A percentile compares a stretch with the other conserved stretches of the same genome.
Conservation (phyloP, 2,329 filamentous ascomycete species). For the Ascochyta koolunga region DNA sequence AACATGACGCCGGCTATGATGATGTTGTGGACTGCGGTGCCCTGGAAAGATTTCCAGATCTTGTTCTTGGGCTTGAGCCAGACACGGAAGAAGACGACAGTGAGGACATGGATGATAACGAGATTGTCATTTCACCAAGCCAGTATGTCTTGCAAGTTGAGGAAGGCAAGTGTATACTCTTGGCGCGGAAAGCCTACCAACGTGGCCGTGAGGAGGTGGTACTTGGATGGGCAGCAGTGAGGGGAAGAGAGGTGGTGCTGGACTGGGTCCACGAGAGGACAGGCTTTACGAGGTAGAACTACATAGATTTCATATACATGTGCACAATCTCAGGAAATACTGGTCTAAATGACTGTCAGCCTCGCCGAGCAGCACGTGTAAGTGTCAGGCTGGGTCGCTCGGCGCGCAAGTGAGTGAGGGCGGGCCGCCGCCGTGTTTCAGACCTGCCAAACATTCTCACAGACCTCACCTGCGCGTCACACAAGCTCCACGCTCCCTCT, state of each 20-base stretch:
- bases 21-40: slow-evolving; percentile 21
- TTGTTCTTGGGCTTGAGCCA: slow-evolving; percentile 23
- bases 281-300: slow-evolving; percentile 11
- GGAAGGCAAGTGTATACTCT: slow-evolving; percentile 19
- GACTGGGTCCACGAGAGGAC: slow-evolving; percentile 19
- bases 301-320: not conserved
- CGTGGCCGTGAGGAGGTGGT: slow-evolving; percentile 5
- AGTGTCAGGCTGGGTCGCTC: not conserved
- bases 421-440: slow-evolving; percentile 7
- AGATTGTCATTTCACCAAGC: slow-evolving; percentile 21
- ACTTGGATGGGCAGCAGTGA: slow-evolving; percentile 28
- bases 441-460: slow-evolving; percentile 7
- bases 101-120: slow-evolving; percentile 1
- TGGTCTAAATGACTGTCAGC: not conserved
- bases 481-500: slow-evolving; percentile 8
- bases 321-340: not conserved
- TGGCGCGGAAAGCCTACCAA: slow-evolving; percentile 13
- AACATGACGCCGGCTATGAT: not conserved
- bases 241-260: slow-evolving; percentile 22
- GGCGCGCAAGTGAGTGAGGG: slow-evolving; percentile 5
- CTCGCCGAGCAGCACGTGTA: not conserved
- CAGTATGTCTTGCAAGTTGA: slow-evolving; percentile 23
- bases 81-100: slow-evolving; percentile 7
- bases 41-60: slow-evolving; percentile 18
- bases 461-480: slow-evolving; percentile 12